These are phyloP conservation scores for Suillus decipiens DNA, from an alignment of 768 basidiomycete genomes.

Conservation along the genomic window DNA sequence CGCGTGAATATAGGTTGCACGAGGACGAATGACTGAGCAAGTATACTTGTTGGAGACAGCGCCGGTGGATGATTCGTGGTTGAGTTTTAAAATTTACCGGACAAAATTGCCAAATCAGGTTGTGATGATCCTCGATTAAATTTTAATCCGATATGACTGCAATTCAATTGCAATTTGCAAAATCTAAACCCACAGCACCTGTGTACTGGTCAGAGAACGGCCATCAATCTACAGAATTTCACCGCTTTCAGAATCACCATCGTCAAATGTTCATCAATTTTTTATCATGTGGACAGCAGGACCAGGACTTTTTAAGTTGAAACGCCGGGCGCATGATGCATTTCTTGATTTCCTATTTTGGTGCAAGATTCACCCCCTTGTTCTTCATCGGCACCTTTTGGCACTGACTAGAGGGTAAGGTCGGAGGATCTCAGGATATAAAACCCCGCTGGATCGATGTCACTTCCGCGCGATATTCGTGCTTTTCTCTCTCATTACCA, in stretches of 20 bases:
- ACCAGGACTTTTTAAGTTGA: background rate
- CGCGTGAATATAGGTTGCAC: background rate
- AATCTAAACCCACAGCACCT: background rate
- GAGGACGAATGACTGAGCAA: background rate
- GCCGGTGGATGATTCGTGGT: background rate
- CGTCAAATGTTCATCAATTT: background rate
- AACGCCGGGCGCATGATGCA: constrained; percentile 1
- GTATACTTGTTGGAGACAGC: background rate
- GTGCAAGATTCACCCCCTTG: background rate
- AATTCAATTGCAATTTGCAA: background rate
- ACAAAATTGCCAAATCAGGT: background rate
- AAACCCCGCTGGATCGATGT: background rate
- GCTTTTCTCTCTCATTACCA: constrained; percentile 30
- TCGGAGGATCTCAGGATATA: background rate
- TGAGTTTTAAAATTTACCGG: background rate
- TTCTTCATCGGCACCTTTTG: background rate
- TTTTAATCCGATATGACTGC: background rate
- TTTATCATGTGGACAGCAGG: background rate
- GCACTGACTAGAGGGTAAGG: background rate
- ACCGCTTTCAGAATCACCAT: background rate
- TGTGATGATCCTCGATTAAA: constrained; percentile 5
- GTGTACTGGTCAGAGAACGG: background rate
- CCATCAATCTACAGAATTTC: background rate
- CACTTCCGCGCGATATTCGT: constrained; percentile 25
- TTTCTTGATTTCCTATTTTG: background rate